A percentile compares a stretch with the other conserved stretches of the same genome.
Evolutionary conservation across 2,329 filamentous ascomycete genomes (phyloP).

Genomic region (Graphiopsis chlorocephala): DNA sequence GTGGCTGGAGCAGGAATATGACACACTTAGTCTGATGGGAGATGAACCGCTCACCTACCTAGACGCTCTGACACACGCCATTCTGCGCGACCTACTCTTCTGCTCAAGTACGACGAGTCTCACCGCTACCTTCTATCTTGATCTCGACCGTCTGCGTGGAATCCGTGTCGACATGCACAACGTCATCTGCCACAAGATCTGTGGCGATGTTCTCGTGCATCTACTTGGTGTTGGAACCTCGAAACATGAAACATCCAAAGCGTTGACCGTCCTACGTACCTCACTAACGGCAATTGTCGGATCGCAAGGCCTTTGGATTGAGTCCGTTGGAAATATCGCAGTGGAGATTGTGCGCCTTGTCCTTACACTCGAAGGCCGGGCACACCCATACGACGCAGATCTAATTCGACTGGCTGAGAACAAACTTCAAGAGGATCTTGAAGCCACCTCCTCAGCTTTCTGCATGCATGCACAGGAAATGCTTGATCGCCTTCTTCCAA

Average conservation of each 20-base stretch:
- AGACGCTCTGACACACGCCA: conserved; percentile 29
- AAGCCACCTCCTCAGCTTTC: conserved; percentile 30
- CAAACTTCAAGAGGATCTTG: conserved; percentile 33
- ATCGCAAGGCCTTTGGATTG: conserved; percentile 37
- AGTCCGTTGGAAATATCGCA: conserved; percentile 44
- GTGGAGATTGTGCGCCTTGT: conserved; percentile 46
- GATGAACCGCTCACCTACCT: conserved; percentile 21
- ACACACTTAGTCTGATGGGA: conserved; percentile 11
- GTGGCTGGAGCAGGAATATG: conserved; percentile 38
- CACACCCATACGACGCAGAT: conserved; percentile 19
- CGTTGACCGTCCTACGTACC: conserved; percentile 25
- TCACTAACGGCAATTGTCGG: conserved; percentile 43
- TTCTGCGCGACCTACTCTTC: conserved; percentile 39
- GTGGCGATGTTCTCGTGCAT: conserved; percentile 51
- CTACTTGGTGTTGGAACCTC: conserved; percentile 17
- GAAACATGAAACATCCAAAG: conserved; percentile 32
- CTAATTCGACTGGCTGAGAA: conserved; percentile 37
- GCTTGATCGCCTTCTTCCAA: conserved; percentile 35
- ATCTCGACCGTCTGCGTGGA: conserved; percentile 53
- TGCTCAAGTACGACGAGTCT: conserved; percentile 48
- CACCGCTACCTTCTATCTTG: conserved; percentile 58
- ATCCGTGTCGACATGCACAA: conserved; percentile 55
- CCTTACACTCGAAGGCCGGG: conserved; percentile 33
- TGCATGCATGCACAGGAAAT: conserved; percentile 28
- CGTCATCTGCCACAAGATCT: conserved; percentile 54